Evolutionary conservation across 257 asterid species (phyloP).

Genomic region (Coffea eugenioides): DNA sequence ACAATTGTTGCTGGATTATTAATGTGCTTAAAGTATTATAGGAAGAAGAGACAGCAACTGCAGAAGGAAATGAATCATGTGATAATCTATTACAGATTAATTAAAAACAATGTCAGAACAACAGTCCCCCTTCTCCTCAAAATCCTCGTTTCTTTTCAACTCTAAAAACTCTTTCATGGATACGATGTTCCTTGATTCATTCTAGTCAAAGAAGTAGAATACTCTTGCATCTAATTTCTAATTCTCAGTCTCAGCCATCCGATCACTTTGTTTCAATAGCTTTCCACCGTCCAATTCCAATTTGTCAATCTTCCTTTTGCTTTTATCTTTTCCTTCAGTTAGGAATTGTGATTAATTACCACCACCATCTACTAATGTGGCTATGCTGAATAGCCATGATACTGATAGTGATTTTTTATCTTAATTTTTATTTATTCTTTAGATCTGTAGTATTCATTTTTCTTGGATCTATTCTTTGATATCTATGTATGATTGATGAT

Average conservation of each 20-base stretch:
- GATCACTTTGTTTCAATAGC: conserved; percentile 23
- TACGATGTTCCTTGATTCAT: conserved; percentile 30
- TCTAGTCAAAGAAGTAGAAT: conserved; percentile 14
- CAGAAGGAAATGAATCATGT: too few relatives aligned
- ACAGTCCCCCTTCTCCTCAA: background rate
- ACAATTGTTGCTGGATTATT: too few relatives aligned
- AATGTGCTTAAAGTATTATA: too few relatives aligned
- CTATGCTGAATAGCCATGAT: conserved; percentile 21
- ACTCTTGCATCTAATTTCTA: conserved; percentile 1
- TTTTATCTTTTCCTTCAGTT: conserved; percentile 22
- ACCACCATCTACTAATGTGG: conserved; percentile 73
- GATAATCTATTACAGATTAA: too few relatives aligned
- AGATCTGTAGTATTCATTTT: background rate
- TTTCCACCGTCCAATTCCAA: conserved; percentile 43
- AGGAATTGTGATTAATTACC: conserved; percentile 12
- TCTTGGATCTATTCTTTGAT: background rate
- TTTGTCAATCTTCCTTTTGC: conserved; percentile 37
- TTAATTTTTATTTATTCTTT: background rate
- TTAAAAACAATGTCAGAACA: too few relatives aligned
- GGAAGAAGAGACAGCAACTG: too few relatives aligned
- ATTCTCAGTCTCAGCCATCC: conserved; percentile 28
- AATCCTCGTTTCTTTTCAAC: background rate
- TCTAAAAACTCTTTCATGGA: conserved; percentile 32
- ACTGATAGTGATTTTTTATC: background rate
- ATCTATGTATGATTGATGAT: background rate